phyloP scores from a whole-genome alignment of 208 protist genomes.

The Acanthamoeba lenticulata region DNA sequence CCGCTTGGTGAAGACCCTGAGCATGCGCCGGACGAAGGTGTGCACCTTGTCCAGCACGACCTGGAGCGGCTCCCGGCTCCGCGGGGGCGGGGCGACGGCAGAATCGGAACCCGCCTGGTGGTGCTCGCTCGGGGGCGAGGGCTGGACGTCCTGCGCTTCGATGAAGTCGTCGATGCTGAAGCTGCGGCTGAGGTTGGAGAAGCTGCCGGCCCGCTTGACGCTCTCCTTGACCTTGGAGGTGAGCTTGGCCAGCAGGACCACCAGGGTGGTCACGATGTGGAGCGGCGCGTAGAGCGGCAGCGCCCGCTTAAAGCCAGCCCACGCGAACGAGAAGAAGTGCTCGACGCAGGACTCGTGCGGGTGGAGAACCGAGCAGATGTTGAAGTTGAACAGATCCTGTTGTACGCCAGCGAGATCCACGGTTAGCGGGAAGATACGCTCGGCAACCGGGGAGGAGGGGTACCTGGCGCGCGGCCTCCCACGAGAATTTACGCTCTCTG shows the following conservation, averaged over 20 bases:
- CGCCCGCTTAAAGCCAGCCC: conserved; percentile 21
- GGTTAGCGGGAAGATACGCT: no score
- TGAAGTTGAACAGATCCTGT: conserved; percentile 26
- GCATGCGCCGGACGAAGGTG: not conserved
- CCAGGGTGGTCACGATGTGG: conserved; percentile 48
- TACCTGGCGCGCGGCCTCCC: conserved; percentile 3
- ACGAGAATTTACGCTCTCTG: not conserved
- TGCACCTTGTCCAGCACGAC: not conserved
- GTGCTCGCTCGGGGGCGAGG: not conserved
- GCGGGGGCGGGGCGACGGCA: no score
- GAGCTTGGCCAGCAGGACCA: conserved; percentile 49
- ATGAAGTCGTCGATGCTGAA: conserved; percentile 22
- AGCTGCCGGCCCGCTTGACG: conserved; percentile 38
- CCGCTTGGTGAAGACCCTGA: not conserved
- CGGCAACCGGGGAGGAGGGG: not conserved
- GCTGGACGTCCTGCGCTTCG: not conserved
- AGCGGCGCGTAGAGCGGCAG: conserved; percentile 47
- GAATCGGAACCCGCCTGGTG: not conserved
- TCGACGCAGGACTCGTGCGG: conserved; percentile 2
- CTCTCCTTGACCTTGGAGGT: conserved; percentile 57
- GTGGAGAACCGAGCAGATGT: conserved; percentile 12
- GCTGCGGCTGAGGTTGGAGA: conserved; percentile 4
- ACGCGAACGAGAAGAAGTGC: conserved; percentile 13
- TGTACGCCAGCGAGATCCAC: not conserved
- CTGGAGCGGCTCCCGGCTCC: not conserved